These are phyloP conservation scores for Fusarium nematophilum DNA, from an alignment of 2,329 filamentous ascomycete species.

Conservation along the genomic window DNA sequence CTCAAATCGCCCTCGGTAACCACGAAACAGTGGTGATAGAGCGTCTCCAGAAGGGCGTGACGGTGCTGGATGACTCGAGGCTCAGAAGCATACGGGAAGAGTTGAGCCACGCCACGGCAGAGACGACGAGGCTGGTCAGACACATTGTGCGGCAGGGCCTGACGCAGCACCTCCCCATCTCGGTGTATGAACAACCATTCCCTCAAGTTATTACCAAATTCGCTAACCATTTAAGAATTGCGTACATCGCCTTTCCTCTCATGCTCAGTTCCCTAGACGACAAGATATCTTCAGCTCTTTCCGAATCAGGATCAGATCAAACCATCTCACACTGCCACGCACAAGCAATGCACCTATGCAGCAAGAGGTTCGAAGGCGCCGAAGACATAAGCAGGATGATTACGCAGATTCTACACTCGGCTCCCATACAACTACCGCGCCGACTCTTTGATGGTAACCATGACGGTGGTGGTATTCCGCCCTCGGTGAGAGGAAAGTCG, in stretches of 20 bases:
- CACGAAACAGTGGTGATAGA: conserved; percentile 26
- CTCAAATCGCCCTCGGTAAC: conserved; percentile 25
- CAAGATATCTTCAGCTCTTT: neutral
- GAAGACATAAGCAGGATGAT: conserved; percentile 16
- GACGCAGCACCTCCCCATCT: conserved; percentile 14
- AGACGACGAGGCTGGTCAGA: conserved; percentile 4
- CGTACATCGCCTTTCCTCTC: conserved; percentile 12
- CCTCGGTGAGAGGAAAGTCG: neutral
- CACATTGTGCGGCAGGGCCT: conserved; percentile 10
- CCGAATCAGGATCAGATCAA: neutral
- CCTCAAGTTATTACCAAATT: too few relatives aligned
- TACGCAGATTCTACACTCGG: conserved; percentile 11
- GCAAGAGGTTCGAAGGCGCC: conserved; percentile 13
- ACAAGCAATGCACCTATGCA: conserved; percentile 12
- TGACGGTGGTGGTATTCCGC: too few relatives aligned
- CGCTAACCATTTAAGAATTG: conserved; percentile 2
- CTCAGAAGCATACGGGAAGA: conserved; percentile 18
- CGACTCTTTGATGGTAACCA: neutral
- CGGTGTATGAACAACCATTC: conserved; percentile 1
- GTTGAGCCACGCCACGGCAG: conserved; percentile 3
- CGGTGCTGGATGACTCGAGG: conserved; percentile 8
- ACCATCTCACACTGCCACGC: conserved; percentile 3
- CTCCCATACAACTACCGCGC: neutral
- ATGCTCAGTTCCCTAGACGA: conserved; percentile 14
- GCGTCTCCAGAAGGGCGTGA: conserved; percentile 27